Conservation (phyloP, 169 alveolate genomes). For the Fabrea salina region DNA sequence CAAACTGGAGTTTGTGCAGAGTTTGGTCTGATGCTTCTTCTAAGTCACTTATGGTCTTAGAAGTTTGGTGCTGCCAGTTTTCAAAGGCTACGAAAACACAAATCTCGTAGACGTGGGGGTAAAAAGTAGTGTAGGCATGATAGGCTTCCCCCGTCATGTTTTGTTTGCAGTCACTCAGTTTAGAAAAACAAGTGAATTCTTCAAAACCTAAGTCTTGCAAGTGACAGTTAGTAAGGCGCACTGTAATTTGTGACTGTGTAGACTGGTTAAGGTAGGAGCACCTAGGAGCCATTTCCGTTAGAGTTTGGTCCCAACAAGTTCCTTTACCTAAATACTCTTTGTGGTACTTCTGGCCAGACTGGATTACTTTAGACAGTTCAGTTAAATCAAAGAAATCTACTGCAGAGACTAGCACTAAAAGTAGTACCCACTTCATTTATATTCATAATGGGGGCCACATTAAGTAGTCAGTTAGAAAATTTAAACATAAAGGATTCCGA, state of each 20-base stretch:
- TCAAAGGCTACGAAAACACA: neutral
- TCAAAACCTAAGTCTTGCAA: neutral
- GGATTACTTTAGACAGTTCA: too few species aligned
- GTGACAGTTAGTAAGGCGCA: slow-evolving; percentile 1
- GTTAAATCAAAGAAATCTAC: too few species aligned
- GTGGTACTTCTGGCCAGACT: neutral
- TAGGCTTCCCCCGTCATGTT: neutral
- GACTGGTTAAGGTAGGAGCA: neutral
- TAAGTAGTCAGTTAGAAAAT: too few species aligned
- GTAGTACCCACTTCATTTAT: too few species aligned
- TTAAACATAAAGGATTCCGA: too few species aligned
- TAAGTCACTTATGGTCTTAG: neutral
- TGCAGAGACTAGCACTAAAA: too few species aligned
- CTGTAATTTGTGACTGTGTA: slow-evolving; percentile 1
- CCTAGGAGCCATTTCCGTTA: neutral
- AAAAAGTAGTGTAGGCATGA: slow-evolving; percentile 5
- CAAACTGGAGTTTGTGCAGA: neutral
- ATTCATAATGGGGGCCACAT: too few species aligned
- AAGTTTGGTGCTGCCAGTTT: neutral
- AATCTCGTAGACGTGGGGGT: neutral
- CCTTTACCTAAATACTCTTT: neutral
- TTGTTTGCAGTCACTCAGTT: neutral
- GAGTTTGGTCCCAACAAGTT: neutral
- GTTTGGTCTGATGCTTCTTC: neutral
- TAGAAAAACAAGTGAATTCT: neutral